Conservation (phyloP, 163 green algal species). For the Scenedesmus sp. region DNA sequence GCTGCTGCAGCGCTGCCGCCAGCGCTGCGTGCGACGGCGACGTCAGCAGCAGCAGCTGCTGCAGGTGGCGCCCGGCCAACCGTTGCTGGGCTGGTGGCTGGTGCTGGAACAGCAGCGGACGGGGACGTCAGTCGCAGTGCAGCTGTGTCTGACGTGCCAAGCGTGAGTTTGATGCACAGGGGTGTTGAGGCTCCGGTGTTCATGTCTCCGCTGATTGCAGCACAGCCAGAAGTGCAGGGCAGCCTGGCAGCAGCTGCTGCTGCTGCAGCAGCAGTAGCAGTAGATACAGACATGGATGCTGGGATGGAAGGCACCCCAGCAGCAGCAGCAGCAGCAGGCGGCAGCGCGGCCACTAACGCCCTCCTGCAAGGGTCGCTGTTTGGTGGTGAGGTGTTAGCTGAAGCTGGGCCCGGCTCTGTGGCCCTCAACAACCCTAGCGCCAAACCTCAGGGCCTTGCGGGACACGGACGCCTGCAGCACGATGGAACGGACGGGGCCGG, state of each 20-base stretch:
- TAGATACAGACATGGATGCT: not conserved
- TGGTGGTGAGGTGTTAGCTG: slow-evolving; percentile 23
- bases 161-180: not conserved
- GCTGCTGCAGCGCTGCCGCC: slow-evolving; percentile 48
- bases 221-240: not conserved
- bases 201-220: slow-evolving; percentile 18
- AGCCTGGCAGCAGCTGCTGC: not conserved
- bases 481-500: not conserved
- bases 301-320: not conserved
- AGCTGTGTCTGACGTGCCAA: not conserved
- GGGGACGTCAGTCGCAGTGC: not conserved
- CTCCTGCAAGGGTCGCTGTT: slow-evolving; percentile 30
- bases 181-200: slow-evolving; percentile 45
- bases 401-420: slow-evolving; percentile 25
- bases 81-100: not conserved
- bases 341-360: not conserved
- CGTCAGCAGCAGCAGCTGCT: not conserved
- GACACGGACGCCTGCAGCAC: not conserved
- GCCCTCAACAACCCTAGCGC: not conserved
- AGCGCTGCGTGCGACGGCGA: slow-evolving; percentile 14
- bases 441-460: not conserved
- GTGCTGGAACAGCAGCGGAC: not conserved
- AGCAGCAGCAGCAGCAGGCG: not conserved
- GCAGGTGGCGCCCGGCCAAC: not conserved
- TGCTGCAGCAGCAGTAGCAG: not conserved